Conservation (phyloP, 768 basidiomycete species). For the Boletus patriciae region DNA sequence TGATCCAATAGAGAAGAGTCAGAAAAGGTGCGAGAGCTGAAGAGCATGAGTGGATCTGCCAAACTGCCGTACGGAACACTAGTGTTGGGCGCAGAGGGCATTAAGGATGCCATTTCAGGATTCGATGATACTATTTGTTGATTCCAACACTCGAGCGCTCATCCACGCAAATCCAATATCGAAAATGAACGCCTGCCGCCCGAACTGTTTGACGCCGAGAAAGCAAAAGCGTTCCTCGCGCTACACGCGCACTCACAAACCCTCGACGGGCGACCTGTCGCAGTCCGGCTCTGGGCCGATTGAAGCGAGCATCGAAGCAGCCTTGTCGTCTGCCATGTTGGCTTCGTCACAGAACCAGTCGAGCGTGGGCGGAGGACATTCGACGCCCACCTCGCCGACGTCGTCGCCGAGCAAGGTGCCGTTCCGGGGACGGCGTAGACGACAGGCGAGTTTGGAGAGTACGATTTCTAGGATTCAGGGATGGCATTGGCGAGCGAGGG, state of each 20-base stretch:
- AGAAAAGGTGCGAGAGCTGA: constrained; percentile 95
- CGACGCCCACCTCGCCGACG: too few relatives aligned
- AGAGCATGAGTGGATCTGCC: constrained; percentile 77
- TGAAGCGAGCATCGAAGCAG: constrained; percentile 32
- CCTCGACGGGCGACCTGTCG: too few relatives aligned
- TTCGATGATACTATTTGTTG: constrained; percentile 29
- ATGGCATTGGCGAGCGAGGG: not conserved
- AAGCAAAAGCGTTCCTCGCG: constrained; percentile 33
- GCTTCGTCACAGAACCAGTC: too few relatives aligned
- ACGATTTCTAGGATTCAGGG: constrained; percentile 92
- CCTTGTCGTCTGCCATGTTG: not conserved
- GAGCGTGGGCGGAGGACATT: not conserved
- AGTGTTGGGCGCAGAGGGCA: constrained; percentile 87
- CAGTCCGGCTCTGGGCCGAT: too few relatives aligned
- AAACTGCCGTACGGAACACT: constrained; percentile 82
- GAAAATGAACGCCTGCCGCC: too few relatives aligned
- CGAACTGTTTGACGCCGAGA: too few relatives aligned
- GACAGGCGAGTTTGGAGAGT: constrained; percentile 74
- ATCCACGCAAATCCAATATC: too few relatives aligned
- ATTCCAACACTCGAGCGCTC: too few relatives aligned
- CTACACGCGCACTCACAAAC: too few relatives aligned
- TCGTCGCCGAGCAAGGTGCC: constrained; percentile 43
- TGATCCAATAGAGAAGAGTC: constrained; percentile 79
- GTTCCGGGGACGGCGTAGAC: constrained; percentile 62
- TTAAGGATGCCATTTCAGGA: constrained; percentile 89